These are phyloP conservation scores for Sporobolus alterniflorus DNA, from an alignment of 202 grass and related monocot species.

Conservation along the genomic window DNA sequence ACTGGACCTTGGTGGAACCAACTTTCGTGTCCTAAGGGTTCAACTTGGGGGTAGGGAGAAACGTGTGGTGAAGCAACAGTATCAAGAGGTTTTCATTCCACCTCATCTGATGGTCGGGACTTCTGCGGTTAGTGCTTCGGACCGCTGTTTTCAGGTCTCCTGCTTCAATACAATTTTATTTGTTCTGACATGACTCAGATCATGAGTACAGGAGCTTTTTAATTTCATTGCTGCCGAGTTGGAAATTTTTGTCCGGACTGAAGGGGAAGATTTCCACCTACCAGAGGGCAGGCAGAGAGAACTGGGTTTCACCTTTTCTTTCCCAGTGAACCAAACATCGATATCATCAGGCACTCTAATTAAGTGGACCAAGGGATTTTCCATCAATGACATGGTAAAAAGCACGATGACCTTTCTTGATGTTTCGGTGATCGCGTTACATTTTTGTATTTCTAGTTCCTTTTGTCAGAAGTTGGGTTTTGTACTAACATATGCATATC, in stretches of 20 bases:
- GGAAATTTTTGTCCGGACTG: slow-evolving; percentile 79
- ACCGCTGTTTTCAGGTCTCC: slow-evolving; percentile 31
- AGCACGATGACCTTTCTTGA: neutral
- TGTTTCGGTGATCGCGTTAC: neutral
- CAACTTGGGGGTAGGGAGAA: slow-evolving; percentile 77
- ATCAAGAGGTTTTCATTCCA: slow-evolving; percentile 81
- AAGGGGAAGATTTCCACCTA: slow-evolving; percentile 82
- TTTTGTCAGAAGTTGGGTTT: neutral
- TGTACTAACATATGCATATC: neutral
- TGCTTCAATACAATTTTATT: slow-evolving; percentile 17
- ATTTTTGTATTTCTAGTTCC: neutral
- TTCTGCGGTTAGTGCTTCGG: slow-evolving; percentile 56
- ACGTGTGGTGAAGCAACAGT: slow-evolving; percentile 67
- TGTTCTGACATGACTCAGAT: slow-evolving; percentile 26
- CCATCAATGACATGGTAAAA: slow-evolving; percentile 87
- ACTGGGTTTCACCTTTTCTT: slow-evolving; percentile 98
- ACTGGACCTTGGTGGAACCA: slow-evolving; percentile 96
- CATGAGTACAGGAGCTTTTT: slow-evolving; percentile 77
- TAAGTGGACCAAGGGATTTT: slow-evolving; percentile 98
- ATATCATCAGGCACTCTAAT: slow-evolving; percentile 90
- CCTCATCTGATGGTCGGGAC: slow-evolving; percentile 95
- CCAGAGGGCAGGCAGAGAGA: slow-evolving; percentile 82
- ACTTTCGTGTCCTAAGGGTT: slow-evolving; percentile 91
- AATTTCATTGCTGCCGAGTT: slow-evolving; percentile 90
- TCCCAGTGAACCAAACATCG: slow-evolving; percentile 91